Base-by-base conservation (phyloP, 305 asterid genomes). In the Solanum hybrid region DNA sequence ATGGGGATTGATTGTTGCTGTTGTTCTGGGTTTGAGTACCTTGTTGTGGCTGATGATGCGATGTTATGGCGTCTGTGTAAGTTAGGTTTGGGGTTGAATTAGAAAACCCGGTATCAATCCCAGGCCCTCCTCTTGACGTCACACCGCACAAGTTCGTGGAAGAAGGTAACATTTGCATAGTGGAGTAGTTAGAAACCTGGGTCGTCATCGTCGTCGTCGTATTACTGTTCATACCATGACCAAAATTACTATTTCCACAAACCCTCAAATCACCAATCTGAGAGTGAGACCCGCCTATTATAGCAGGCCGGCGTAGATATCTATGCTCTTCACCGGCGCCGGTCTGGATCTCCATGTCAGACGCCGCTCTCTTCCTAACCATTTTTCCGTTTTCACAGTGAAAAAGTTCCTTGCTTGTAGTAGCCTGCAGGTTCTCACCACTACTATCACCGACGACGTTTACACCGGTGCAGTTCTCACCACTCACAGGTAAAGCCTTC, bases 341-440 rank as follows among this genome's bases (percentile, higher is more conserved):
- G 40, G 88, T 13, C 24, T 94, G 96, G 34, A 93, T 92, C 51
- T 97, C 99, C 91, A 94, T 92, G 88, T 97, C 97, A 6, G 98
- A 94, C 4, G 98, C 98, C 7, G 96, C 84, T 89, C 99, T 92
- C 92, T 96, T 96, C 32, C 99, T 93, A 22, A 93, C 94, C 95
- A 95, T 93, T 93, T 94, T 78, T 34, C 27, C 76, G 88, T 29
- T 80, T 7, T 89, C 88, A 79, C 87, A 5, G 90, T 60, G 69
- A 32, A 66, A 12, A 20, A 77, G 82, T 36, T 51, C 69, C 87
- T 78, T 87, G 31, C 37, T 34, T 14, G 82, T 26, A 31, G 86
- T 24, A 31, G n/a, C 35, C 79, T 86, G 38, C 51, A 86, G 27
- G 1, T 72, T 27, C 71, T 87, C 60, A 60, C 60, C 72, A 79